Base-by-base conservation (phyloP, 2,329 filamentous ascomycete species). In the Aureobasidium vineae region DNA sequence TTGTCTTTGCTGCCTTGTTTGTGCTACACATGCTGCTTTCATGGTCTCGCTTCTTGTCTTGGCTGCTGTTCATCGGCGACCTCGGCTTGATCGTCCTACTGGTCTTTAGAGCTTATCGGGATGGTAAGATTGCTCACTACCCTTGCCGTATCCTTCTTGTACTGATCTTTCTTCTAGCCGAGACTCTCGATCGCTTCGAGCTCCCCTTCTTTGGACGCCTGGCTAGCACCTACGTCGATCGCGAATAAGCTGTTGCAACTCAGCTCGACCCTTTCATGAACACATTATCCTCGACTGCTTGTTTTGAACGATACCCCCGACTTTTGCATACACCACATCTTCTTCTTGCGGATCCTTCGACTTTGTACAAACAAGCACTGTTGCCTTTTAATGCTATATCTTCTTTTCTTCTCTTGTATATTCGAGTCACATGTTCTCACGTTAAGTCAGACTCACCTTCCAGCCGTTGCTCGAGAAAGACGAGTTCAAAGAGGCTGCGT, bases 151-250 rank as follows among this genome's bases (percentile, higher is more conserved):
- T 23, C 33, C 5, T 3, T 3, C n/a, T 7, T 6, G 8, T 60
- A n/a, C 65, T 68, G 33, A 68, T 21, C 4, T 16, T 8, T 56
- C n/a, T 23, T 45, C 70, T 23, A 88, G 86, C 87, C 61, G 86
- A 88, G 69, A 87, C 83, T 1, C 79, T 88, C 47, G 76, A 82
- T 71, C 80, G 94, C 75, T 96, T 88, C 69, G 93, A 98, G 77
- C 84, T 97, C 2, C 94, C 94, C 0, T 87, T 96, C 73, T 89
- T 98, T 73, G 95, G 95, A 5, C 83, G 83, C 49, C 80, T 97
- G 71, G 95, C 95, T 50, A 96, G 89, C 78, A 90, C 90, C 31
- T 94, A 97, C 74, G 84, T 98, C 66, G 94, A 97, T 73, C 91
- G 97, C 75, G 95, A 97, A 77, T 89, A 45, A 26, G 3, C 11